Conservation (phyloP, 1,139 yeast species). For the Blastobotrys buckinghamii region DNA sequence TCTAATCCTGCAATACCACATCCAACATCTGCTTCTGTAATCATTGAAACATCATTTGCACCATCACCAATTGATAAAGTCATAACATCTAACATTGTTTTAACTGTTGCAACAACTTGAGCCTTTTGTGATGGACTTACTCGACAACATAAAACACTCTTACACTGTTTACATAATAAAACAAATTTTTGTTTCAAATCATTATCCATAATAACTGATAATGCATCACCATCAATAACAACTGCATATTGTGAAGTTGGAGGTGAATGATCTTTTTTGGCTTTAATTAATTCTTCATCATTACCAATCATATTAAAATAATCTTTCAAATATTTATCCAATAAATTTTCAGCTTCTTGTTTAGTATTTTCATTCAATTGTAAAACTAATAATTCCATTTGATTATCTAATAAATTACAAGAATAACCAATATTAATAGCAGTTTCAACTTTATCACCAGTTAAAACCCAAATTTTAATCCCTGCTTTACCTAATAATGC, state of each 20-base stretch:
- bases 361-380: constrained; percentile 35
- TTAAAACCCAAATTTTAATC: constrained; percentile 89
- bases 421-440: constrained; percentile 96
- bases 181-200: constrained; percentile 58
- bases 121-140: constrained; percentile 99
- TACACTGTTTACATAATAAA: constrained; percentile 85
- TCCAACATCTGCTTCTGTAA: constrained; percentile 96
- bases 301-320: constrained; percentile 62
- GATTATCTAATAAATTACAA: constrained; percentile 77
- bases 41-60: constrained; percentile 98
- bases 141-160: constrained; percentile 92
- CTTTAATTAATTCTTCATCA: constrained; percentile 48
- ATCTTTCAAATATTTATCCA: constrained; percentile 52
- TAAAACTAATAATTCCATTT: constrained; percentile 76
- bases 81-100: constrained; percentile 75
- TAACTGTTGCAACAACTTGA: constrained; percentile 83
- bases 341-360: constrained; percentile 45
- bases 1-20: constrained; percentile 98
- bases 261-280: constrained; percentile 66
- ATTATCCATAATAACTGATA: constrained; percentile 59
- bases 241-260: constrained; percentile 76
- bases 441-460: constrained; percentile 95
- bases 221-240: constrained; percentile 88
- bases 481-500: constrained; percentile 80
- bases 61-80: constrained; percentile 97